Base-by-base conservation (phyloP, 495 filamentous ascomycete genomes). In the Amorphotheca resinae region DNA sequence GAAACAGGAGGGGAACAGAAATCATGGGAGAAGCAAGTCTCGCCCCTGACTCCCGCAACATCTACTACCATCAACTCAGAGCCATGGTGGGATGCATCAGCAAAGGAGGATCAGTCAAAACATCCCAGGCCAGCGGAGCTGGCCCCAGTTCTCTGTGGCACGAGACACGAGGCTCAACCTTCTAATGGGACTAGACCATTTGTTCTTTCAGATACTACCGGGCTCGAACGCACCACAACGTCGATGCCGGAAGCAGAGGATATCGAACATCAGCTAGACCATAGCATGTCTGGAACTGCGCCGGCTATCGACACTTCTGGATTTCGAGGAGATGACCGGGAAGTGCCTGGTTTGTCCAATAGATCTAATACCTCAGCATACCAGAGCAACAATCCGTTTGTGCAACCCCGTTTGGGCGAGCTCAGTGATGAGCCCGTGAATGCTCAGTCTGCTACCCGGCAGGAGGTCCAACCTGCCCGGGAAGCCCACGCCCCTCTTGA, bases 11-110 rank as follows among this genome's bases (percentile, higher is more conserved):
- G 53, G 32, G 50, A 50, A 42, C 35, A 8, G 38, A 55, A 23
- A 53, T 42, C 16, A 26, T 66, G 54, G 59, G 64, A 44, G 59
- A 69, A 53, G 17, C 52, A 61, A 43, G 66, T 71, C 48, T 65
- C 63, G 31, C 54, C 55, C 6, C 6, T 52, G 17, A 53, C 58
- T 12, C 54, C 54, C 1, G 48, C 21, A 21, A 47, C 51, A 21
- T 42, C 52, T 14, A 54, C 44, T 18, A 55, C 55, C 12, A 48
- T 48, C 33, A 6, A 28, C 2, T 47, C 49, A 2, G 51, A 54
- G 34, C 15, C 33, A 1, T 55, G 52, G 55, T 55, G 51, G 55
- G 26, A 53, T 25, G 16, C 33, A n/a, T 36, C 45, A 12, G 9
- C 36, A 15, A 48, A 45, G 25, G 33, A 49, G 14, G 14, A 28